Base-by-base conservation (phyloP, 1,284 basidiomycete species). In the Cryptococcus sp. region DNA sequence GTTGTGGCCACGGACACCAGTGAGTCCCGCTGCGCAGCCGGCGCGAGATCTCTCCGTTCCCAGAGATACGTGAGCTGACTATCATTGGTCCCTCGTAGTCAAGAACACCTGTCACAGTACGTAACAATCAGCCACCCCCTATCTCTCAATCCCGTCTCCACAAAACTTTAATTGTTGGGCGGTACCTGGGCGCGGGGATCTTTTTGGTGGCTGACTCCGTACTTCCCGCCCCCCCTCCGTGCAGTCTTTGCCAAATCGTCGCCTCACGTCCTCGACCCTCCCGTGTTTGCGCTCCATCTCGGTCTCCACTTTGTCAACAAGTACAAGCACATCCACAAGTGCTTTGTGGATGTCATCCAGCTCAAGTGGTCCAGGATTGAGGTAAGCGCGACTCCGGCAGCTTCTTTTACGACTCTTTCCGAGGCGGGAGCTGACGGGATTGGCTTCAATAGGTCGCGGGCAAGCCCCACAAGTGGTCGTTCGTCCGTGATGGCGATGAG, bases 21-120 rank as follows among this genome's bases (percentile, higher is more conserved):
- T 90, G 65, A 67, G 88, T 68, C 4, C 16, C 20, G 2, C 1
- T 33, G 4, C 28, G 1, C 35, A 43, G 11, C 37, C 15, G 21
- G 33, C 12, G 23, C n/a, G n/a, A 18, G 28, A 23, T 23, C 35
- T 3, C 4, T n/a, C 5, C 23, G 15, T 16, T 20, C 43, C 11
- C 49, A 16, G n/a, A 53, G 16, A 38, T 43, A 52, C 13, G 40
- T 50, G 28, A 20, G 49, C 47, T 46, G 21, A 54, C 35, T 55
- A 36, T 38, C 23, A 24, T 38, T 36, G 18, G n/a, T 37, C 42
- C 23, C 16, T 15, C 33, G 44, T 48, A 88, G 88, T 94, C 76
- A 96, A 96, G 80, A 95, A 96, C 78, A 95, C 94, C 53, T 87
- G 86, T 20, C 90, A 96, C 69, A 88, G 89, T 89, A 67, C 43